phyloP scores from a whole-genome alignment of 176 grass and related monocot genomes.

The Bromus sterilis region DNA sequence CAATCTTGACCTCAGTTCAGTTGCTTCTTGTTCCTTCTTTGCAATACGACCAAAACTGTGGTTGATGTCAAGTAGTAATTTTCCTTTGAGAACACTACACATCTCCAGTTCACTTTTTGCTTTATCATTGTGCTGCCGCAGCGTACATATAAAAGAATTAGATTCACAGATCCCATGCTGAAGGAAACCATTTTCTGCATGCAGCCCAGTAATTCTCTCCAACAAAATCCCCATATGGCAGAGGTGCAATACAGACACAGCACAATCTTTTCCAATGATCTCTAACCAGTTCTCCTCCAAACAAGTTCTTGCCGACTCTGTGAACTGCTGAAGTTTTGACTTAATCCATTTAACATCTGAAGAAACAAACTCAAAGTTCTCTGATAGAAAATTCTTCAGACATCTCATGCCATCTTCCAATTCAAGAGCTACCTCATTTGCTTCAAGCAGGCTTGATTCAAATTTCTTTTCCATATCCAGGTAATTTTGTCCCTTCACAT shows the following conservation, averaged over 20 bases:
- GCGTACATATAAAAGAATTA: conserved; percentile 71
- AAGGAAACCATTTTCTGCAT: conserved; percentile 86
- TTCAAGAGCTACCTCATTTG: conserved; percentile 53
- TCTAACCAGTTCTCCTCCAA: conserved; percentile 85
- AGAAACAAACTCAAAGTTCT: conserved; percentile 64
- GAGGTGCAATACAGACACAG: conserved; percentile 81
- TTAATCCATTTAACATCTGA: conserved; percentile 71
- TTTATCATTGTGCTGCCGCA: conserved; percentile 70
- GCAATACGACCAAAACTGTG: conserved; percentile 71
- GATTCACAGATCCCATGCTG: conserved; percentile 57
- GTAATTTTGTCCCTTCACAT: conserved; percentile 54
- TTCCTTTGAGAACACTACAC: conserved; percentile 85
- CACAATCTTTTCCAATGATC: conserved; percentile 94
- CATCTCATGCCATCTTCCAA: conserved; percentile 52
- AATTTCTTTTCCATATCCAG: conserved; percentile 48
- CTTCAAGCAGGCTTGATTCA: conserved; percentile 35
- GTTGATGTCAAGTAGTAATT: conserved; percentile 82
- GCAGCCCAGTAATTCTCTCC: conserved; percentile 79
- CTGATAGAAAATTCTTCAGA: conserved; percentile 36
- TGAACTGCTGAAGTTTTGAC: conserved; percentile 39
- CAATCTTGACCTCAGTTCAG: conserved; percentile 50
- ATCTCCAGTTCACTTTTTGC: conserved; percentile 75
- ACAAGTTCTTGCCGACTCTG: conserved; percentile 47
- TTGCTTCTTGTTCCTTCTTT: conserved; percentile 83
- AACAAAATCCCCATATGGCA: conserved; percentile 92